phyloP scores from a whole-genome alignment of 371 early-diverging fungal genomes.

The Mortierella sp. region DNA sequence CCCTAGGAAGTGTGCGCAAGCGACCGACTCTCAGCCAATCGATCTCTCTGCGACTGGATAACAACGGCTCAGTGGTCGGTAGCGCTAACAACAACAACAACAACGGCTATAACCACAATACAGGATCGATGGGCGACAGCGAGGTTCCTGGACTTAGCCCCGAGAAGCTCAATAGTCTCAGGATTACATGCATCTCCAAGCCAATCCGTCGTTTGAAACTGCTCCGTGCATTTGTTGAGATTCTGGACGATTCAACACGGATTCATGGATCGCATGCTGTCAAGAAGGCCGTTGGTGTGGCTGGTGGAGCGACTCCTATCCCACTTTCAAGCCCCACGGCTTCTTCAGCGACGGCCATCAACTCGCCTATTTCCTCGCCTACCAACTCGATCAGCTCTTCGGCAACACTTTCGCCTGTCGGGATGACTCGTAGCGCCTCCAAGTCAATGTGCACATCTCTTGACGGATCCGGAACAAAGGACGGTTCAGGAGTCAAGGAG shows the following conservation, averaged over 20 bases:
- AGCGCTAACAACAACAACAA: background rate
- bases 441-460: constrained; percentile 16
- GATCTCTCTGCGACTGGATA: constrained; percentile 28
- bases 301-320: constrained; percentile 12
- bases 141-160: constrained; percentile 42
- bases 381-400: constrained; percentile 1
- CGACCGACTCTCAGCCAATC: constrained; percentile 41
- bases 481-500: background rate
- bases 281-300: constrained; percentile 18
- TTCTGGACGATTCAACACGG: constrained; percentile 42
- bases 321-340: constrained; percentile 25
- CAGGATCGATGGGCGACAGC: background rate
- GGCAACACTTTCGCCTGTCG: constrained; percentile 21
- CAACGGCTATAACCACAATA: background rate
- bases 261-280: constrained; percentile 38
- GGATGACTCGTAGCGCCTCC: constrained; percentile 20
- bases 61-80: background rate
- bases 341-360: constrained; percentile 6
- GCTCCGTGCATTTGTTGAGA: constrained; percentile 45
- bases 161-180: constrained; percentile 38
- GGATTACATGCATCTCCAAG: constrained; percentile 53
- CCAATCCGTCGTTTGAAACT: constrained; percentile 52
- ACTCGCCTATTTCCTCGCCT: constrained; percentile 12
- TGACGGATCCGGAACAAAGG: background rate
- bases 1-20: constrained; percentile 20